Percentiles rank a stretch among this genome's conserved stretches.
Conservation (phyloP, 768 basidiomycete genomes). For the Amylocystis lapponica region DNA sequence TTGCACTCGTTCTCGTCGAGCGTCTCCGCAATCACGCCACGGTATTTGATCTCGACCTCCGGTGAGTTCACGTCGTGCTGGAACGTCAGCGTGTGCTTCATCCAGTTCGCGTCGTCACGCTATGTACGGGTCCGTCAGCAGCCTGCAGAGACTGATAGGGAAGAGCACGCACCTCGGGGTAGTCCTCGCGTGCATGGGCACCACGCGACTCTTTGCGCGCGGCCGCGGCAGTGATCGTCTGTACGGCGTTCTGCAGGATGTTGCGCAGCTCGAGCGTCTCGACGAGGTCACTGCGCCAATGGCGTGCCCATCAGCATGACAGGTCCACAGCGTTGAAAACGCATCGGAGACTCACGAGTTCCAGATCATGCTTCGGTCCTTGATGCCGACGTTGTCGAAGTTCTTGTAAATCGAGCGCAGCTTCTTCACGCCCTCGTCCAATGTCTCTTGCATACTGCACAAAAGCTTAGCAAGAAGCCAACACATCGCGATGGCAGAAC, state of each 20-base stretch:
- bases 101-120: slow-evolving; percentile 93
- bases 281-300: slow-evolving; percentile 72
- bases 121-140: slow-evolving; percentile 18
- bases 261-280: slow-evolving; percentile 98
- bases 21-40: slow-evolving; percentile 76
- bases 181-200: slow-evolving; percentile 98
- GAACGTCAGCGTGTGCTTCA: slow-evolving; percentile 96
- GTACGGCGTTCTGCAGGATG: slow-evolving; percentile 89
- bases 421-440: slow-evolving; percentile 92
- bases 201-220: slow-evolving; percentile 97
- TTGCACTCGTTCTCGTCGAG: slow-evolving; percentile 97
- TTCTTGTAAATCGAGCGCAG: slow-evolving; percentile 81
- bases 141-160: background rate
- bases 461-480: background rate
- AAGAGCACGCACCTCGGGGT: slow-evolving; percentile 63
- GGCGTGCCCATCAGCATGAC: background rate
- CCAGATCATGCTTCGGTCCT: slow-evolving; percentile 99
- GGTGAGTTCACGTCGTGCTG: slow-evolving; percentile 71
- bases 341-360: slow-evolving; percentile 67
- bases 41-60: slow-evolving; percentile 86
- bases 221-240: slow-evolving; percentile 89
- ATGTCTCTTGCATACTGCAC: slow-evolving; percentile 71
- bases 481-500: slow-evolving; percentile 6
- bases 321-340: too few species aligned
- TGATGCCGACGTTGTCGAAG: slow-evolving; percentile 89